Conservation (phyloP, 1,284 basidiomycete species). For the Erythrobasidium hasegawianum region DNA sequence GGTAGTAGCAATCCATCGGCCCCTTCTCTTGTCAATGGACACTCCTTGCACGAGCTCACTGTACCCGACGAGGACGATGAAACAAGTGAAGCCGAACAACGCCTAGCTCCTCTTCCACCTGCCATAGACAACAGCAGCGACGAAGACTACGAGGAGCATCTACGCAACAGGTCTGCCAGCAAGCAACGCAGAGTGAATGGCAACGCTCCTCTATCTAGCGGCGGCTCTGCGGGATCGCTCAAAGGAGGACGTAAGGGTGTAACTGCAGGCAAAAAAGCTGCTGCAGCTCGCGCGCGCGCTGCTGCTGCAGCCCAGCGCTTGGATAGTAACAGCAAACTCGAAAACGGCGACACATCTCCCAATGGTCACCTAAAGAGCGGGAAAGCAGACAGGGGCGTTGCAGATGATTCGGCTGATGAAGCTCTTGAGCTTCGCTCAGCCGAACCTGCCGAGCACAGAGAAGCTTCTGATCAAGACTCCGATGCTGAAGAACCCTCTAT, state of each 20-base stretch:
- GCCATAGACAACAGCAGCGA: constrained; percentile 20
- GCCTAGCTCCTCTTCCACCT: not conserved
- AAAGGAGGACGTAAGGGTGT: not conserved
- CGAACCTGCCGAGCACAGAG: no score
- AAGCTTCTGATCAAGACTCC: no score
- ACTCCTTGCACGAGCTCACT: constrained; percentile 3
- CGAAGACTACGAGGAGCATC: constrained; percentile 19
- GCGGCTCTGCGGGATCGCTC: not conserved
- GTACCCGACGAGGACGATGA: constrained; percentile 16
- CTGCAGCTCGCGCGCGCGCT: not conserved
- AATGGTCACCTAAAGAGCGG: no score
- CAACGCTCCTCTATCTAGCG: not conserved
- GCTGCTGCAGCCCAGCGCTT: not conserved
- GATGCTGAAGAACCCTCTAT: no score
- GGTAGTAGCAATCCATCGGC: not conserved
- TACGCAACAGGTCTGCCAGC: not conserved
- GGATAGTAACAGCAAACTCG: no score
- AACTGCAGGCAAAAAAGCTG: not conserved
- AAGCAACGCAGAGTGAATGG: no score
- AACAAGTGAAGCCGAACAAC: constrained; percentile 10
- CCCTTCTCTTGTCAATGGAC: not conserved
- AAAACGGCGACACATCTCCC: no score
- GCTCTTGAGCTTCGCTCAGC: no score
- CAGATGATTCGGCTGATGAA: no score
- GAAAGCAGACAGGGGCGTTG: no score